Base-by-base conservation (phyloP, 495 filamentous ascomycete genomes). In the Podospora fimiseda region DNA sequence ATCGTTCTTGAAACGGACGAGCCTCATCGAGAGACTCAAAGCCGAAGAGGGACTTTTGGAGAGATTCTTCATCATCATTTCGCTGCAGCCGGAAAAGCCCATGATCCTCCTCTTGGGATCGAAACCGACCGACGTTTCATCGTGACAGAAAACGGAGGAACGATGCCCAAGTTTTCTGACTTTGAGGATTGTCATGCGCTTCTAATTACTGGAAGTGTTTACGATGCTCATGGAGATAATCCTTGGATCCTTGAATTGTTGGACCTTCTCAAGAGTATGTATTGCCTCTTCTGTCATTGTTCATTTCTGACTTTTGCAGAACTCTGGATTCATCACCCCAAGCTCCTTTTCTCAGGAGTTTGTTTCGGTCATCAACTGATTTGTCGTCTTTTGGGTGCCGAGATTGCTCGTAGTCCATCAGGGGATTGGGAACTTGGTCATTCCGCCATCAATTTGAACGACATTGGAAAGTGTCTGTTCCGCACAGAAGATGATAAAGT, bases 351-450 rank as follows among this genome's bases (percentile, higher is more conserved):
- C 30, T 77, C 91, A 19, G 89, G 88, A 9, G 80, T 90, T 30
- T 95, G 89, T 62, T 94, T 90, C 62, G 90, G 89, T 18, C 89
- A 94, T 62, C 89, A 95, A 67, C 86, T 95, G 41, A 71, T 93
- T 37, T 88, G 80, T 2, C 78, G 89, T n/a, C 84, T 88, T 0
- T 65, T 92, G 39, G 87, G 82, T 0, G 74, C 70, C 19, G 78
- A 80, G 46, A 82, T 93, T 9, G 80, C 73, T 6, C 42, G 27
- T 61, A 77, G 47, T 84, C 79, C 63, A 66, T 74, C 44, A 61
- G 47, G 64, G 3, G 88, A 87, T 8, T 95, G 90, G 90, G 90
- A 95, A 58, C 72, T 83, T 37, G 79, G 83, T 23, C 88, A 91
- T 0, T 76, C 74, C 19, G 73, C 83, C 20, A 72, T 92, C 48